Conservation (phyloP, 164 flowering plant species). For the Vitis riparia region DNA sequence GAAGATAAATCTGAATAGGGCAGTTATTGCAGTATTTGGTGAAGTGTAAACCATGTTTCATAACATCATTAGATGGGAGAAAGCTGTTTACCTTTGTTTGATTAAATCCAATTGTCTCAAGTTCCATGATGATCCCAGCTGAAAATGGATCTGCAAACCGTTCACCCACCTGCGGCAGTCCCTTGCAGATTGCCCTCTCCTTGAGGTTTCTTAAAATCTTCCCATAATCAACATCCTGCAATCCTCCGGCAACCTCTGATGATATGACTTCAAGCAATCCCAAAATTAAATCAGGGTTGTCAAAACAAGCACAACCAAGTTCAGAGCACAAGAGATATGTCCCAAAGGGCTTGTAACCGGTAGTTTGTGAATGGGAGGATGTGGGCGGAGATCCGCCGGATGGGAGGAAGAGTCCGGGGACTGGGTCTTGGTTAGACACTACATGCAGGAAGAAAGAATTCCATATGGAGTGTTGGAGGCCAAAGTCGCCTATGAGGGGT, state of each 20-base stretch:
- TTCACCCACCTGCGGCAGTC: neutral
- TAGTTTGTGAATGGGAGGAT: neutral
- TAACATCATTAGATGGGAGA: no score
- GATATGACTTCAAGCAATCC: no score
- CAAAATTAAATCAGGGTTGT: no score
- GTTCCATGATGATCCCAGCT: conserved; percentile 25
- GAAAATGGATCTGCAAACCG: conserved; percentile 2
- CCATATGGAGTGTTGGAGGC: conserved; percentile 31
- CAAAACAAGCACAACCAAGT: conserved; percentile 20
- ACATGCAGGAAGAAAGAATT: conserved; percentile 40
- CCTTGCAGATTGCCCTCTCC: conserved; percentile 3
- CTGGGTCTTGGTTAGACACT: conserved; percentile 25
- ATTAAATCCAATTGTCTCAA: conserved; percentile 26
- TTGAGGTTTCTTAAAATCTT: conserved; percentile 8
- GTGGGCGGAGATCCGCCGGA: neutral
- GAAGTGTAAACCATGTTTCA: no score
- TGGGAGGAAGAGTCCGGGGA: conserved; percentile 23
- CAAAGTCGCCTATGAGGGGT: conserved; percentile 39
- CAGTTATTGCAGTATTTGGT: no score
- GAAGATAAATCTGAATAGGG: no score
- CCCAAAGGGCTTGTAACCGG: conserved; percentile 44
- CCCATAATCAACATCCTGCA: no score
- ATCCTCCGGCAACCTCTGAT: no score
- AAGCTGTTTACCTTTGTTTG: conserved; percentile 15
- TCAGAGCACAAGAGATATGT: conserved; percentile 39